Base-by-base conservation (phyloP, 2,329 filamentous ascomycete genomes). In the Huntiella abstrusa region DNA sequence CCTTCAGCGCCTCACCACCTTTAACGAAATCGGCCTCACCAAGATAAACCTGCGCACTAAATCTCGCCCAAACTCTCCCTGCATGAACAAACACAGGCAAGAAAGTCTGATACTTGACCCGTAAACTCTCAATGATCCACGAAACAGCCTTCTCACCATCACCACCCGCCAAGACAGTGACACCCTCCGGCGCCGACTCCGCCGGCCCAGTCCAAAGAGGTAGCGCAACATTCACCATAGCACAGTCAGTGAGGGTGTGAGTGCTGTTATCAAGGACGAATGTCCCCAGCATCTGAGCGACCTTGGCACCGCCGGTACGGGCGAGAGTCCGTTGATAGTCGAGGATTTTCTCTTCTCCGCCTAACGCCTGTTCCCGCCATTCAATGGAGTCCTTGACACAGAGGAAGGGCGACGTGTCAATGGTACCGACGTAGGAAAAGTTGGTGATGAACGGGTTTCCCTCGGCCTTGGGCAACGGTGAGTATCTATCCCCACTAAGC, bases 11-110 rank as follows among this genome's bases (percentile, higher is more conserved):
- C 43, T 65, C 57, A 0, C 69, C 83, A 3, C 71, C 69, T 71
- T 73, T 83, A 57, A 80, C 73, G 56, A 91, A 94, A 59, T 95
- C 86, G 10, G 68, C 67, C 52, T 79, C 58, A 19, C 84, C 83
- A n/a, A 95, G 62, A 58, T 91, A 96, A 0, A 91, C 71, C 66
- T 94, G 86, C 11, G 74, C 83, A 57, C 81, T 86, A 41, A 93
- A 56, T 42, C 88, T 66, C 0, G 70, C 66, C 81, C 81, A 94
- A 58, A 78, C 71, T 45, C 67, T 67, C 0, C 69, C 70, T 0
- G 62, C 67, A 53, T 86, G 75, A 6, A 69, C 60, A 48, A 75
- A 75, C 2, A 82, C 56, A 1, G 77, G 68, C 44, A 91, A 61
- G 55, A 84, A 88, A 0, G 85, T 91, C 46, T 77, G 68, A 58